Percentiles rank a stretch among this genome's conserved stretches.
Conservation (phyloP, 495 filamentous ascomycete genomes). For the Patellaria atrata region DNA sequence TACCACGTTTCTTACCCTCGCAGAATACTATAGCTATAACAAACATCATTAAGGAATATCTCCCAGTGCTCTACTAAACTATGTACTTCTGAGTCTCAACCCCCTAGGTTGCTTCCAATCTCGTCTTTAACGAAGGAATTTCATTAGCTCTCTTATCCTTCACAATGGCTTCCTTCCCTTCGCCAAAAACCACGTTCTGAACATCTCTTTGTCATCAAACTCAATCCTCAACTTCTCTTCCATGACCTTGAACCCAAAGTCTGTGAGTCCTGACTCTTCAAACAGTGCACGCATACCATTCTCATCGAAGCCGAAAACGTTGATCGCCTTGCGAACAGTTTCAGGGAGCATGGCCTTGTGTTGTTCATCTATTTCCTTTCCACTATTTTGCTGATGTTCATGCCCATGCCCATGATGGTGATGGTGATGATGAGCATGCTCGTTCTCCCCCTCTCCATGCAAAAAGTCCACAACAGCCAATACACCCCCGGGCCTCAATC, state of each 20-base stretch:
- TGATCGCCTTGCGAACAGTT: constrained; percentile 7
- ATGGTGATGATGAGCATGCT: constrained; percentile 3
- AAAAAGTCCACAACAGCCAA: constrained; percentile 54
- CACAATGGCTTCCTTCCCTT: constrained; percentile 15
- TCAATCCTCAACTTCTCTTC: constrained; percentile 15
- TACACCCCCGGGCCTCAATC: constrained; percentile 48
- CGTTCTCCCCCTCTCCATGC: constrained; percentile 17
- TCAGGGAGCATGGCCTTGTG: too few species aligned
- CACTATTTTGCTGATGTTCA: neutral
- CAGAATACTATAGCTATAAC: too few species aligned
- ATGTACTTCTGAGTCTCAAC: too few species aligned
- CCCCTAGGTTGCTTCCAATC: too few species aligned
- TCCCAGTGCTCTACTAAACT: too few species aligned
- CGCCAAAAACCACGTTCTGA: constrained; percentile 14
- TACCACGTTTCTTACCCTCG: too few species aligned
- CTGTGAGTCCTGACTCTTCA: constrained; percentile 14
- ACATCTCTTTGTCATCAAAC: constrained; percentile 10
- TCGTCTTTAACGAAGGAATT: too few species aligned
- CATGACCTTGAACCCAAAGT: constrained; percentile 8
- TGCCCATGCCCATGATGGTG: neutral
- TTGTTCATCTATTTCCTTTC: neutral
- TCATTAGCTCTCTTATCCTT: too few species aligned
- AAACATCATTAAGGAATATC: too few species aligned
- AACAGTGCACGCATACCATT: constrained; percentile 11
- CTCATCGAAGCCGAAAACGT: constrained; percentile 6